phyloP scores from a whole-genome alignment of 345 rosid genomes.

The Bruguiera sexangula region DNA sequence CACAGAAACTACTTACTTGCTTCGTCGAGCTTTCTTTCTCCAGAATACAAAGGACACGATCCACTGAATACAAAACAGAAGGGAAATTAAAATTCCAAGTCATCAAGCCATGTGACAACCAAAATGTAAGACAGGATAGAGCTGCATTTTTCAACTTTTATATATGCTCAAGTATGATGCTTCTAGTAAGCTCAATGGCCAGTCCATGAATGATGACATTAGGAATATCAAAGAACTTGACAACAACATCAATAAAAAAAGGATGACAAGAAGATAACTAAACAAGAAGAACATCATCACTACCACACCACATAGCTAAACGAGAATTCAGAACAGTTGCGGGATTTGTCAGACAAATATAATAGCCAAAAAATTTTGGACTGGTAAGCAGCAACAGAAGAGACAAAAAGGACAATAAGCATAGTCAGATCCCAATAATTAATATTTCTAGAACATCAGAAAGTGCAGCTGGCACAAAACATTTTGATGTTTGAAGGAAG shows the following conservation, averaged over 20 bases:
- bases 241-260: not conserved
- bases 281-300: not conserved
- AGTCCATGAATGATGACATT: not conserved
- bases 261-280: not conserved
- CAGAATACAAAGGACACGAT: slow-evolving; percentile 64
- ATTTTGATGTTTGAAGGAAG: too few species aligned
- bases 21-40: slow-evolving; percentile 76
- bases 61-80: slow-evolving; percentile 55
- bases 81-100: not conserved
- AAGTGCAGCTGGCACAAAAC: too few species aligned
- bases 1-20: slow-evolving; percentile 62
- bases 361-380: too few species aligned
- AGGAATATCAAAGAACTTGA: not conserved
- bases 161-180: not conserved
- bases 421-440: too few species aligned
- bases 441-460: too few species aligned
- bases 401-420: too few species aligned
- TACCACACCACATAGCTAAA: not conserved
- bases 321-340: not conserved
- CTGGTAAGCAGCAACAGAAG: too few species aligned
- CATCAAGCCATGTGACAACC: too few species aligned
- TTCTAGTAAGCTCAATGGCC: not conserved
- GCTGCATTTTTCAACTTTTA: not conserved
- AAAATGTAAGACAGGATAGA: not conserved
- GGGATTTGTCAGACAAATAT: too few species aligned